Evolutionary conservation across 768 basidiomycete genomes (phyloP), one percentile per base, ranked within the genome.

Genomic region (Dioszegia hungarica): DNA sequence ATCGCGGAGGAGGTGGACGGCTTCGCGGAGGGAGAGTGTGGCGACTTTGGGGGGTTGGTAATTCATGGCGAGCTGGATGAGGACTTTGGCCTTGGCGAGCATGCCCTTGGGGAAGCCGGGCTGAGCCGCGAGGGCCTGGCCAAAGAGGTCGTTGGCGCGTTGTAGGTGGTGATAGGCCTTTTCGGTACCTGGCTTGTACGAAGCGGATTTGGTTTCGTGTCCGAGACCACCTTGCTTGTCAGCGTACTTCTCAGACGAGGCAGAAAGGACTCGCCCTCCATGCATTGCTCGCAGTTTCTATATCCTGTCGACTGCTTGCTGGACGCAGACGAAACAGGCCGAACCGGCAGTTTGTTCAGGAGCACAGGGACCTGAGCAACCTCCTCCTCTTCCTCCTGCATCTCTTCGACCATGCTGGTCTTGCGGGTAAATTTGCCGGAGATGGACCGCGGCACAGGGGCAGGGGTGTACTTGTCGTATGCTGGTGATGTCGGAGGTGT

Each of bases 91-190:
- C 54, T 60, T 61, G 54, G 62, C 66, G 9, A 74, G 64, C 58
- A 73, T 65, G 0, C 72, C 66, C 28, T 67, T 67, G 20, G 63
- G 58, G 43, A 59, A 54, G 31, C 54, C 43, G 1, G 68, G 68
- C 24, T 60, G 60, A 36, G 62, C 59, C 8, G 57, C 47, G 3
- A 77, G 53, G 3, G 72, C 72, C 2, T 56, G 57, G 12, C 27
- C 43, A 49, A 73, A 72, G 17, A 71, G 65, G 19, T 77, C 73
- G 33, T 57, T 59, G n/a, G 75, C 66, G 27, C 72, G 68, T 19
- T 59, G 62, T 20, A 72, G 64, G 45, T 75, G 72, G 44, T 77
- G 75, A 43, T 70, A 66, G 0, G 75, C 70, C 48, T 74, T 72
- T 36, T 74, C 73, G 24, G 66, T 70, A 3, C 68, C 73, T 27